Percentiles rank a stretch among this genome's conserved stretches.
phyloP scores from a whole-genome alignment of 2,329 filamentous ascomycete species.

The Samsoniella hepiali region DNA sequence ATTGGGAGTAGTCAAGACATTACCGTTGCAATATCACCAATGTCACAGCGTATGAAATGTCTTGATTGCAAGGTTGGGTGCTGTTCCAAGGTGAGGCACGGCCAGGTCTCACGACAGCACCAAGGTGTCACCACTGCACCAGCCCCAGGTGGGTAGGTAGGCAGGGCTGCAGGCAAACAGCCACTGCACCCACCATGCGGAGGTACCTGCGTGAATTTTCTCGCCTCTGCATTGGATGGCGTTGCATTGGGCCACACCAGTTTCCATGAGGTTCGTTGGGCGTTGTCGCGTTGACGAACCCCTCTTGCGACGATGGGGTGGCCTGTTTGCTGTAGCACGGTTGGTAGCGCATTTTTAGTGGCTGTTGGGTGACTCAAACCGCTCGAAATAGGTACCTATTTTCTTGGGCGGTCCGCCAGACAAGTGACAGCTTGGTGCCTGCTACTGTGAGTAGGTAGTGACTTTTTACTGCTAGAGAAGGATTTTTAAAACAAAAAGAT shows the following conservation, averaged over 20 bases:
- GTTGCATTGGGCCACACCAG: neutral
- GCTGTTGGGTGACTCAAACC: neutral
- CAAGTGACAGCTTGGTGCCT: no score
- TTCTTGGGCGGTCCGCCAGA: no score
- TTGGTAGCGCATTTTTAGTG: neutral
- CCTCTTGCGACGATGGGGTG: neutral
- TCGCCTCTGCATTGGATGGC: neutral
- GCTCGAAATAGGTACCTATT: no score
- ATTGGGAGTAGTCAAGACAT: neutral
- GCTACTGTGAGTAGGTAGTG: no score
- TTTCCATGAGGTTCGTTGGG: neutral
- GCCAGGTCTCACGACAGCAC: neutral
- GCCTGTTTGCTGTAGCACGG: conserved; percentile 2
- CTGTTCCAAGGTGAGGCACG: neutral
- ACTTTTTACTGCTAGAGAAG: no score
- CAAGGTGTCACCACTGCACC: neutral
- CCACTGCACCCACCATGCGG: neutral
- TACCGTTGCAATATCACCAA: neutral
- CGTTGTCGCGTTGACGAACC: neutral
- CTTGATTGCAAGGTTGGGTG: neutral
- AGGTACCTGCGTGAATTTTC: neutral
- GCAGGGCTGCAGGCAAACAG: neutral
- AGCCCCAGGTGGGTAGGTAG: no score
- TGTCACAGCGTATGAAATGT: neutral
- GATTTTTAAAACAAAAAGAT: no score